Evolutionary conservation across 2,329 filamentous ascomycete genomes (phyloP), one percentile per base, ranked within the genome.

Genomic region (Penicillium sp.): DNA sequence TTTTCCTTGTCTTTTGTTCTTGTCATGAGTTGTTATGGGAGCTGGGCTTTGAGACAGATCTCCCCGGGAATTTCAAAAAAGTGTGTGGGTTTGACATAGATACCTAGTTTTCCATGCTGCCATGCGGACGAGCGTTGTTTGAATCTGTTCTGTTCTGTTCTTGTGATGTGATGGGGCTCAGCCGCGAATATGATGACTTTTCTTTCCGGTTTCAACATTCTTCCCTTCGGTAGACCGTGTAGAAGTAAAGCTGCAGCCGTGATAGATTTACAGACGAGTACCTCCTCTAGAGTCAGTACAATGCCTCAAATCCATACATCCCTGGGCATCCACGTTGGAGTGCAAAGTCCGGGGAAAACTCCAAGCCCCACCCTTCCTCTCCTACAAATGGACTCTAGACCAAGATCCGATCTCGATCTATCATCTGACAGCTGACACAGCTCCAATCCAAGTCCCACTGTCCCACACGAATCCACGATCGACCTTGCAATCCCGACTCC

Each of bases 111-210:
- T 56, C 35, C 25, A 62, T 55, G 49, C 45, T 43, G 52, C 56
- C 55, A 54, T 60, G 54, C 54, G 52, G 60, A 57, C 59, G 43
- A 64, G 62, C 62, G 62, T 64, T 57, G 48, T 38, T 41, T 55
- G 1, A 20, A 2, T 20, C 20, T 54, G 28, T 45, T 37, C 38
- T 52, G n/a, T 37, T 37, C 28, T 49, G n/a, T 53, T 50, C 31
- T 38, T 49, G 22, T 58, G 41, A 35, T 51, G 34, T 35, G 47
- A 50, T 20, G 31, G 20, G 49, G 20, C 49, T 28, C 35, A 17
- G 50, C 39, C 35, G 38, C 22, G 38, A 53, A 53, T 53, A 42
- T 42, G 50, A 53, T 53, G 25, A 52, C 17, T 52, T 34, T 42
- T 38, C 25, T 53, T 53, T 41, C 38, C 15, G 37, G 35, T 41